Evolutionary conservation across 2,329 filamentous ascomycete species (phyloP), one percentile per base, ranked within the genome.

Genomic region (Ceratocystis lukuohia): DNA sequence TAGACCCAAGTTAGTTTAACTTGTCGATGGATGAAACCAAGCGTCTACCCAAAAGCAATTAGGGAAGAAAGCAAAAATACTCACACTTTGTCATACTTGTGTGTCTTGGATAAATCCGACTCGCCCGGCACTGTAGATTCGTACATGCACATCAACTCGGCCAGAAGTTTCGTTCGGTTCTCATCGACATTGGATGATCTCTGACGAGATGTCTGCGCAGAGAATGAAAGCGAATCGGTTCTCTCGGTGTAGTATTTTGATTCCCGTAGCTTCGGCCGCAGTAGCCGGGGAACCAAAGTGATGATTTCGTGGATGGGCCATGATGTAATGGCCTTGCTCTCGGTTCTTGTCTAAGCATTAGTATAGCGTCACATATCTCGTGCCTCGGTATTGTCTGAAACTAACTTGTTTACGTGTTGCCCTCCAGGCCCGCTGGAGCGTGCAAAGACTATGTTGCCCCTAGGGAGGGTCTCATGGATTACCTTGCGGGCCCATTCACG

Each of bases 321-420:
- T 12, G 74, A 75, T 0, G 82, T 83, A 59, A 79, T 81, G 25
- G 82, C 83, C 70, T 85, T 85, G 63, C 77, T 81, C 73, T 85
- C 83, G 0, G 83, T 85, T 68, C 82, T 85, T 70, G n/a, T 20
- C 8, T 1, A 56, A 20, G 44, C 46, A 30, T 37, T 8, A 62
- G 22, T 8, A 25, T 25, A 28, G 17, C 45, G 45, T 6, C n/a
- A 28, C n/a, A 15, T 17, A 17, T 3, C 41, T 10, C 10, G 33
- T 17, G 10, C n/a, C 12, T 46, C 4, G n/a, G 44, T 45, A 20
- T 15, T 1, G 12, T 10, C 25, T 41, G 30, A 1, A 33, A 72
- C 78, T 65, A 71, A 85, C 83, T 85, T 85, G 71, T 85, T 85
- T 41, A 85, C 82, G 71, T 85, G 82, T 70, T 85, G 83, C 1